Conservation (phyloP, 768 basidiomycete genomes). For the Hortiboletus campestris region DNA sequence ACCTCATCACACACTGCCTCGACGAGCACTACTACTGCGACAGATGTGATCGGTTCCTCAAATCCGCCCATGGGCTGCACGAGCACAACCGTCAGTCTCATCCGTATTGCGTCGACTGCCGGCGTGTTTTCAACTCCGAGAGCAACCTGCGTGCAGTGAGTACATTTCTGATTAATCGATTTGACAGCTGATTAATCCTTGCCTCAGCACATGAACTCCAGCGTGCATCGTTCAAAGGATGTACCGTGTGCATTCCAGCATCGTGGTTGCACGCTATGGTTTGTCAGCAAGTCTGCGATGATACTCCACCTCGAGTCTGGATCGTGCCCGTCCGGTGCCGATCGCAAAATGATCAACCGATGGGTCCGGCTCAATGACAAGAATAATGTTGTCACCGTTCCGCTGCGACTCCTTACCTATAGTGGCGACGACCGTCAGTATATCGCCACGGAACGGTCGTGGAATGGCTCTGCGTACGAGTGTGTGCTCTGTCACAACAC, state of each 20-base stretch:
- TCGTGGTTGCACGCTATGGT: constrained; percentile 42
- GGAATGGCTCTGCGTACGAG: constrained; percentile 49
- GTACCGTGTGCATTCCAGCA: constrained; percentile 37
- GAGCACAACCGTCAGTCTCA: constrained; percentile 48
- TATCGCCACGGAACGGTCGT: constrained; percentile 39
- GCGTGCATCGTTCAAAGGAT: constrained; percentile 41
- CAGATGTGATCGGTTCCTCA: constrained; percentile 43
- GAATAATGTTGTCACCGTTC: constrained; percentile 52
- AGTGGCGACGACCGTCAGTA: constrained; percentile 5
- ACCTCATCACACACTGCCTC: constrained; percentile 42
- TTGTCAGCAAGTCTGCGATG: constrained; percentile 55
- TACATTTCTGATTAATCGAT: not conserved
- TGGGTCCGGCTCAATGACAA: constrained; percentile 44
- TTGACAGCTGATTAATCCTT: not conserved
- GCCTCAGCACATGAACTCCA: constrained; percentile 52
- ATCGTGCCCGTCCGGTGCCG: constrained; percentile 49
- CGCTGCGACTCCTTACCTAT: constrained; percentile 46
- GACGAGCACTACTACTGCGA: constrained; percentile 43
- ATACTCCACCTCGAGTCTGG: constrained; percentile 65
- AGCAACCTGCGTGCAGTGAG: constrained; percentile 18
- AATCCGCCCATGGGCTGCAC: constrained; percentile 36
- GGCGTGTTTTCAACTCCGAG: constrained; percentile 38
- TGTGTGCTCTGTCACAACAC: constrained; percentile 58
- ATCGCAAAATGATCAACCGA: constrained; percentile 35
- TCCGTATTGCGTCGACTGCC: constrained; percentile 46